Conservation (phyloP, 1,284 basidiomycete species). For the Moesziomyces aphidis region DNA sequence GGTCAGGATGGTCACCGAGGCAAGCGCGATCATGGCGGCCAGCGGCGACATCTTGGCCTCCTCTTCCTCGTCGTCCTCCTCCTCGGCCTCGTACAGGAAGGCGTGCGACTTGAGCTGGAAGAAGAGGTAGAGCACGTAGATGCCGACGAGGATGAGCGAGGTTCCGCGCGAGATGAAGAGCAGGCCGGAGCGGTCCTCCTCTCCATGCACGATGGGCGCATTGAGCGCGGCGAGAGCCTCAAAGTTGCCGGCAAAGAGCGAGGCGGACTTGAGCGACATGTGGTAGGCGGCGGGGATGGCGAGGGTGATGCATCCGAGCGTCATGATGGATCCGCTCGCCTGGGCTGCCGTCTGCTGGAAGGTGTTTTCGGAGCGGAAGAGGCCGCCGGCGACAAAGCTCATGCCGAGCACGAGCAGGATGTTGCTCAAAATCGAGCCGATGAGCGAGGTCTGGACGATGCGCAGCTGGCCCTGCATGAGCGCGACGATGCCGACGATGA, state of each 20-base stretch:
- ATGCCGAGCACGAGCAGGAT: constrained; percentile 65
- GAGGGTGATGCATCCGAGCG: constrained; percentile 86
- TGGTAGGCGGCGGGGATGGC: constrained; percentile 92
- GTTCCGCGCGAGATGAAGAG: constrained; percentile 66
- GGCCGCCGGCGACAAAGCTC: constrained; percentile 66
- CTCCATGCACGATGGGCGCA: constrained; percentile 13
- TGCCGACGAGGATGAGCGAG: constrained; percentile 75
- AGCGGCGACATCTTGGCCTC: constrained; percentile 60
- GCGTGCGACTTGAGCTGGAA: constrained; percentile 67
- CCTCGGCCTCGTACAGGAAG: constrained; percentile 61
- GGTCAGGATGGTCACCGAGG: constrained; percentile 61
- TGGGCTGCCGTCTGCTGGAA: constrained; percentile 67
- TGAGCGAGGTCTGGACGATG: constrained; percentile 65
- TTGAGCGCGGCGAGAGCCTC: constrained; percentile 42
- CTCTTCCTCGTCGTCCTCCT: constrained; percentile 61
- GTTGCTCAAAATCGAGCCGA: constrained; percentile 65
- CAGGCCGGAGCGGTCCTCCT: constrained; percentile 46
- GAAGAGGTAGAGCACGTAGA: constrained; percentile 80
- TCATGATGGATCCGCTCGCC: constrained; percentile 75
- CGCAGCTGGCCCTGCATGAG: constrained; percentile 75
- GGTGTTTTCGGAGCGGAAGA: constrained; percentile 58
- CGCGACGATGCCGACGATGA: constrained; percentile 75
- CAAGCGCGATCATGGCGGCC: constrained; percentile 61
- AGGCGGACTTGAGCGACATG: constrained; percentile 47
- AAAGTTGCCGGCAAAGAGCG: constrained; percentile 63